Percentiles rank a stretch among this genome's conserved stretches.
These are phyloP conservation scores for Fusarium cyanostomum DNA, from an alignment of 2,329 filamentous ascomycete species.

Conservation along the genomic window DNA sequence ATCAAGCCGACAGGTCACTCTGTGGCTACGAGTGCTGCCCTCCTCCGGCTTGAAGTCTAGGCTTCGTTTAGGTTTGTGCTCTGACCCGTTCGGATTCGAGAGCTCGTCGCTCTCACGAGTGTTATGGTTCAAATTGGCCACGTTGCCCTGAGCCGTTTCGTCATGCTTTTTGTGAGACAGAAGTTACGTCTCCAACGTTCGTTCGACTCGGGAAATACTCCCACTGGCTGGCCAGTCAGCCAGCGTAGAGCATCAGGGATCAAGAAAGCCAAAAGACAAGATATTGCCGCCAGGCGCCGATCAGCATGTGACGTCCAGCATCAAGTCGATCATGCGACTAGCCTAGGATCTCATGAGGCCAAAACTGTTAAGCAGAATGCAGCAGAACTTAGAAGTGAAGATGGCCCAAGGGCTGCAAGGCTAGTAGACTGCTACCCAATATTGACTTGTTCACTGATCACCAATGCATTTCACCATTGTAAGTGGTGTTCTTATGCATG, in stretches of 20 bases:
- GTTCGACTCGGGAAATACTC: neutral
- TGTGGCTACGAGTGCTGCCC: constrained; percentile 12
- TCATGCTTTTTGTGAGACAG: neutral
- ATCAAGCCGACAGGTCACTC: constrained; percentile 22
- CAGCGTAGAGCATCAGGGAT: constrained; percentile 22
- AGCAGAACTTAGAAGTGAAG: too few species aligned
- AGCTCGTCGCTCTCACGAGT: neutral
- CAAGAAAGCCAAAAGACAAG: constrained; percentile 15
- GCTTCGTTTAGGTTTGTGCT: constrained; percentile 28
- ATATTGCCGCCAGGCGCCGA: constrained; percentile 18
- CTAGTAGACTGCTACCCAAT: neutral
- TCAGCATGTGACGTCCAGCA: constrained; percentile 22
- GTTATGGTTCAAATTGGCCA: neutral
- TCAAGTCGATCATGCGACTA: constrained; percentile 17
- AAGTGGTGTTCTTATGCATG: neutral
- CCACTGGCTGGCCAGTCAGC: neutral
- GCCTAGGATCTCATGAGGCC: too few species aligned
- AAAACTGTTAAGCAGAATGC: too few species aligned
- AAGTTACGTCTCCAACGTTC: neutral
- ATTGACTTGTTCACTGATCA: constrained; percentile 7
- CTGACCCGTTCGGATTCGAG: constrained; percentile 16
- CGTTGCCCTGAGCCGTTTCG: constrained; percentile 4
- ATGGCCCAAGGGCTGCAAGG: too few species aligned
- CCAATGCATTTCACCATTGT: neutral
- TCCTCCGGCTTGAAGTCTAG: constrained; percentile 18